phyloP scores from a whole-genome alignment of 1,284 basidiomycete species.

The Rhodofomes roseus region DNA sequence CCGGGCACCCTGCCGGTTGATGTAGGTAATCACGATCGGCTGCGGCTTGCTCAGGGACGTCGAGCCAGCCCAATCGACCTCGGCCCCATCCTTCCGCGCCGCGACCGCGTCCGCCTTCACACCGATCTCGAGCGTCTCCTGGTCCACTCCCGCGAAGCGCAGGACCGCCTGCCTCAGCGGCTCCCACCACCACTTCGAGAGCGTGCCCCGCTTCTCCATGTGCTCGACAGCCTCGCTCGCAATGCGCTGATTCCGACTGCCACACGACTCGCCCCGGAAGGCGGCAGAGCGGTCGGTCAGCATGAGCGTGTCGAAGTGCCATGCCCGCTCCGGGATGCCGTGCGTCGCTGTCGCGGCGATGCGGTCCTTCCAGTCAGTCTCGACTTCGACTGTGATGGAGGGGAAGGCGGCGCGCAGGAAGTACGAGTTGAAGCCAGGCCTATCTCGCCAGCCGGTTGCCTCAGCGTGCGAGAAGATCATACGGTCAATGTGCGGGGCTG shows the following conservation, averaged over 20 bases:
- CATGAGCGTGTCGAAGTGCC: slow-evolving; percentile 58
- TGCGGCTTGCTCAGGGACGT: slow-evolving; percentile 18
- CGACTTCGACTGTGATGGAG: slow-evolving; percentile 62
- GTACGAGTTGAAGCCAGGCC: slow-evolving; percentile 69
- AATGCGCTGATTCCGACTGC: slow-evolving; percentile 60
- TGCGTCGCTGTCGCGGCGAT: slow-evolving; percentile 38
- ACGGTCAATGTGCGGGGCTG: slow-evolving; percentile 52
- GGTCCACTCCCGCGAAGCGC: slow-evolving; percentile 54
- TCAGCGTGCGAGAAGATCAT: slow-evolving; percentile 64
- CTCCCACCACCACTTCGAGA: slow-evolving; percentile 64
- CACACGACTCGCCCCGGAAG: slow-evolving; percentile 62
- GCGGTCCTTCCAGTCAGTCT: slow-evolving; percentile 69
- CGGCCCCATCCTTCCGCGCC: not conserved
- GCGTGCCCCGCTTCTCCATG: slow-evolving; percentile 35
- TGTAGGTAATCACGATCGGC: slow-evolving; percentile 67
- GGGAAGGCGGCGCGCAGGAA: slow-evolving; percentile 77
- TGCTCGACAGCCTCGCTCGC: slow-evolving; percentile 60
- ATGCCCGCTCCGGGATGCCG: slow-evolving; percentile 39
- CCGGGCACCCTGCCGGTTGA: slow-evolving; percentile 59
- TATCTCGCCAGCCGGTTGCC: slow-evolving; percentile 65
- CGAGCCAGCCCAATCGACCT: slow-evolving; percentile 5
- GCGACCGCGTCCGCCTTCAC: slow-evolving; percentile 19
- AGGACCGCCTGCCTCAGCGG: slow-evolving; percentile 58
- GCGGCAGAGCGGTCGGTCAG: slow-evolving; percentile 74
- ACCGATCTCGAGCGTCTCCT: slow-evolving; percentile 23